A percentile compares a stretch with the other conserved stretches of the same genome.
Conservation (phyloP, 306 rosid species). For the Herpetospermum pedunculosum region DNA sequence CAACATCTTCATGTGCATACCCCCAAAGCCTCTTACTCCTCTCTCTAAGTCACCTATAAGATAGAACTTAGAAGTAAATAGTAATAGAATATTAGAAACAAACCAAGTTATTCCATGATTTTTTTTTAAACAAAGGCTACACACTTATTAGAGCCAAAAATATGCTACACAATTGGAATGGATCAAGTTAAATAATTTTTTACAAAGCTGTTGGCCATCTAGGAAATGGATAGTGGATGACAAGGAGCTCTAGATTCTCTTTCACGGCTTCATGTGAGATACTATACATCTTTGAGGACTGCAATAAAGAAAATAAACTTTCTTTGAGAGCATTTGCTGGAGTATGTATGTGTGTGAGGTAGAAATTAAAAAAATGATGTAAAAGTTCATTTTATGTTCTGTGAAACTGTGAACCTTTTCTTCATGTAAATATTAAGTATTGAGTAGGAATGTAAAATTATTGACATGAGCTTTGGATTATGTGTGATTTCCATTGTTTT, state of each 20-base stretch:
- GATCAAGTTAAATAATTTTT: neutral
- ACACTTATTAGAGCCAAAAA: neutral
- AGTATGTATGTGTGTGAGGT: neutral
- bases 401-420: neutral
- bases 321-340: neutral
- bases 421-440: neutral
- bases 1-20: neutral
- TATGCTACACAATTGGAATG: neutral
- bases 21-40: neutral
- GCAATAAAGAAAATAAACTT: neutral
- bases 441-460: neutral
- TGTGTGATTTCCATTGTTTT: neutral
- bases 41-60: neutral
- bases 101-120: neutral
- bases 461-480: neutral
- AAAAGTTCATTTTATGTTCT: neutral
- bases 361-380: neutral
- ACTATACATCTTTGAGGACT: neutral
- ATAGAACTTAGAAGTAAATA: no score
- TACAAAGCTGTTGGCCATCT: neutral
- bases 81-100: neutral
- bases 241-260: neutral
- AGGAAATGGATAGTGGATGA: neutral
- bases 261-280: neutral
- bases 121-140: neutral